A percentile compares a stretch with the other conserved stretches of the same genome.
Conservation (phyloP, 768 basidiomycete genomes). For the Russula ochroleuca region DNA sequence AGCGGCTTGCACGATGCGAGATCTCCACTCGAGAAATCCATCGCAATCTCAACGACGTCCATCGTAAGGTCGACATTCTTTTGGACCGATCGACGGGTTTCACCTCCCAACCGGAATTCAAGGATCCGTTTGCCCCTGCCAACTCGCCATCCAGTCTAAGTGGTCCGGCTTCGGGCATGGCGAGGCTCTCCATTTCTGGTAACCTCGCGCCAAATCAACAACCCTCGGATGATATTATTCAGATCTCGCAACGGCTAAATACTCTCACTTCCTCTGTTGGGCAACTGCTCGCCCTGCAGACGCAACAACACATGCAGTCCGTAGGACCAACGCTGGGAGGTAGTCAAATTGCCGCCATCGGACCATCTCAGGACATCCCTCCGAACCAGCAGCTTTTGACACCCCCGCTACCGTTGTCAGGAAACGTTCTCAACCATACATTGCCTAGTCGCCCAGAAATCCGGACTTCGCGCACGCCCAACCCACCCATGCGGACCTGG, state of each 20-base stretch:
- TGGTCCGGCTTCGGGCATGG: slow-evolving; percentile 39
- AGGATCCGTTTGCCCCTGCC: slow-evolving; percentile 66
- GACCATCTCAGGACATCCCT: slow-evolving; percentile 43
- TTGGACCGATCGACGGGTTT: slow-evolving; percentile 58
- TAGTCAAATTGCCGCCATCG: slow-evolving; percentile 33
- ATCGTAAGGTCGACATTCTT: slow-evolving; percentile 72
- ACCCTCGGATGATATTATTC: slow-evolving; percentile 64
- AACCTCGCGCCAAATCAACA: slow-evolving; percentile 68
- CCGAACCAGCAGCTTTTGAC: slow-evolving; percentile 40
- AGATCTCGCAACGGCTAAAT: slow-evolving; percentile 74
- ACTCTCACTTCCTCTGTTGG: slow-evolving; percentile 81
- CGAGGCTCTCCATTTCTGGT: slow-evolving; percentile 60
- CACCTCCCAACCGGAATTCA: slow-evolving; percentile 59
- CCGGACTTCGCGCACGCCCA: slow-evolving; percentile 57
- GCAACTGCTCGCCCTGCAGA: slow-evolving; percentile 76
- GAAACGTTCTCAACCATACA: slow-evolving; percentile 51
- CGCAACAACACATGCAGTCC: slow-evolving; percentile 49
- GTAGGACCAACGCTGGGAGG: slow-evolving; percentile 30
- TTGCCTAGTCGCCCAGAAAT: slow-evolving; percentile 63
- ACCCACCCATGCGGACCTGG: slow-evolving; percentile 77
- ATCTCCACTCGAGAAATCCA: slow-evolving; percentile 66
- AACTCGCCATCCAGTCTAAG: slow-evolving; percentile 30
- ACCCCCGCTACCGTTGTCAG: slow-evolving; percentile 38
- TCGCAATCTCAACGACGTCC: slow-evolving; percentile 66
- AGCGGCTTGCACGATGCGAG: slow-evolving; percentile 70